Percentiles rank a stretch among this genome's conserved stretches.
These are phyloP conservation scores for Candida sanyaensis DNA, from an alignment of 1,139 yeast species.

Conservation along the genomic window DNA sequence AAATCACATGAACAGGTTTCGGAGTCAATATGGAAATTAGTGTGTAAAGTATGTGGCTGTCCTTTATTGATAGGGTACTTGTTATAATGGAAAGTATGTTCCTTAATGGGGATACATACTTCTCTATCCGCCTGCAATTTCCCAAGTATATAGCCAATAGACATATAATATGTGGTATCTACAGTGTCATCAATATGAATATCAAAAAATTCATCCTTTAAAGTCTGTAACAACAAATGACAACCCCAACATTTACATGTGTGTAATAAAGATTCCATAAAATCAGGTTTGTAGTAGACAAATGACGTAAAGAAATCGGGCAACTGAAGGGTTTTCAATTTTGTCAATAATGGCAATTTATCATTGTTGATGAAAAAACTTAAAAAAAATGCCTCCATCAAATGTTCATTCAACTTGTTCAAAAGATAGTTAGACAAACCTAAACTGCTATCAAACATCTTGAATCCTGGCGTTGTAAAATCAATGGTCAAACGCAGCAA, in stretches of 20 bases:
- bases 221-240: constrained; percentile 25
- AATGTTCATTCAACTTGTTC: constrained; percentile 35
- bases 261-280: constrained; percentile 37
- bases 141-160: constrained; percentile 38
- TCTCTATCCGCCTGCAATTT: constrained; percentile 42
- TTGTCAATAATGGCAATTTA: constrained; percentile 14
- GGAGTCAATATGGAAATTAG: constrained; percentile 27
- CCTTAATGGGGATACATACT: constrained; percentile 40
- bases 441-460: constrained; percentile 38
- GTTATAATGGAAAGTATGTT: constrained; percentile 22
- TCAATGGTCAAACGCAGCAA: constrained; percentile 31
- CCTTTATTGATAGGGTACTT: constrained; percentile 41
- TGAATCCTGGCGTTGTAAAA: constrained; percentile 41
- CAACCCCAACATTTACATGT: constrained; percentile 43
- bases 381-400: constrained; percentile 40
- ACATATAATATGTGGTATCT: constrained; percentile 28
- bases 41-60: constrained; percentile 38
- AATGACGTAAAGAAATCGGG: constrained; percentile 44
- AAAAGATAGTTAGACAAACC: constrained; percentile 31
- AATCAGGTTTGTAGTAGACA: constrained; percentile 41
- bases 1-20: constrained; percentile 26
- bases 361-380: constrained; percentile 22
- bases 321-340: constrained; percentile 30
- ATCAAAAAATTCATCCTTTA: constrained; percentile 24
- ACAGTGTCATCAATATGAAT: not conserved